phyloP scores from a whole-genome alignment of 2,329 filamentous ascomycete genomes.

The Sporothrix pallida region DNA sequence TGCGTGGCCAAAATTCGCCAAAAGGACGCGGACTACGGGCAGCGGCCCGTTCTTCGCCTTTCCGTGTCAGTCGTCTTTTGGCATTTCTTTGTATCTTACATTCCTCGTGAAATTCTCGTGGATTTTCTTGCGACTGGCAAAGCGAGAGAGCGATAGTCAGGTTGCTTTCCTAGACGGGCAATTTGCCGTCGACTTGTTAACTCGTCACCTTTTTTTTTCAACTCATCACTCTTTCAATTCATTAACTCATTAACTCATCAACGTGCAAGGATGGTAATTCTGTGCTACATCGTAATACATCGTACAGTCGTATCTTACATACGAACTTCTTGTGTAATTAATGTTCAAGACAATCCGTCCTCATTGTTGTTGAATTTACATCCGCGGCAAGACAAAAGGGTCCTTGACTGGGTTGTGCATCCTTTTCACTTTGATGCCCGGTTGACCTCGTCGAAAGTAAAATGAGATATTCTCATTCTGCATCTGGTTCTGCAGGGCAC shows the following conservation, averaged over 20 bases:
- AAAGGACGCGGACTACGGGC: neutral
- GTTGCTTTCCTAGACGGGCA: slow-evolving; percentile 17
- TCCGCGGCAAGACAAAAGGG: neutral
- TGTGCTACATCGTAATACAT: neutral
- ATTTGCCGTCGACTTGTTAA: neutral
- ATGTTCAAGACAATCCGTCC: too few species aligned
- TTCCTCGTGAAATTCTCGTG: neutral
- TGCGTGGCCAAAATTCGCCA: neutral
- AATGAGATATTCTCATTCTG: neutral
- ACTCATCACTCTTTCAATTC: too few species aligned
- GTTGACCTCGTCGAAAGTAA: neutral
- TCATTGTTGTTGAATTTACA: neutral
- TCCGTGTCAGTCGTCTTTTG: neutral
- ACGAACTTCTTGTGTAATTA: too few species aligned
- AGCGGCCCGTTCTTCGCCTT: neutral
- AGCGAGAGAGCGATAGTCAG: slow-evolving; percentile 1
- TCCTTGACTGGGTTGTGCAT: slow-evolving; percentile 11
- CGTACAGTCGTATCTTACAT: neutral
- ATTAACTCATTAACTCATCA: too few species aligned
- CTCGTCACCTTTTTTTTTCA: too few species aligned
- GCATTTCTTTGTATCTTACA: neutral
- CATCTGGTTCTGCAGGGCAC: slow-evolving; percentile 18
- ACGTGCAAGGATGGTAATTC: neutral
- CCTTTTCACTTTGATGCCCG: neutral
- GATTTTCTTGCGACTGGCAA: neutral